Conservation (phyloP, 768 basidiomycete species). For the Ramaria sp. region DNA sequence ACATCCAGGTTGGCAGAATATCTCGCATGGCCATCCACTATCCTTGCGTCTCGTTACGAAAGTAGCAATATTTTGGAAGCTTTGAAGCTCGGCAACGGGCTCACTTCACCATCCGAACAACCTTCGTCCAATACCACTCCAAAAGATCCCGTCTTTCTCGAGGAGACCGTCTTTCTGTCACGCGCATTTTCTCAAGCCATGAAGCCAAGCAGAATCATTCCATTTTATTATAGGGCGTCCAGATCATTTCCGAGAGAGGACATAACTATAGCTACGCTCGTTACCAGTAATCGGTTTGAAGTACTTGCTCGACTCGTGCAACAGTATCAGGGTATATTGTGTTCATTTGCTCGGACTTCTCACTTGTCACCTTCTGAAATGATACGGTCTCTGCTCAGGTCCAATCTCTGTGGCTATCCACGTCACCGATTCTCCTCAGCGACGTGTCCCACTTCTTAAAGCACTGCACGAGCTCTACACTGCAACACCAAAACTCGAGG, state of each 20-base stretch:
- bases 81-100: not conserved
- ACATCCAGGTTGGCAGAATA: not conserved
- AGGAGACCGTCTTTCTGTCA: not conserved
- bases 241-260: constrained; percentile 48
- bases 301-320: constrained; percentile 64
- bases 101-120: not conserved
- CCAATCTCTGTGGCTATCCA: constrained; percentile 82
- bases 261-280: constrained; percentile 77
- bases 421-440: constrained; percentile 37
- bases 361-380: not conserved
- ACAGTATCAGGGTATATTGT: constrained; percentile 56
- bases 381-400: constrained; percentile 34
- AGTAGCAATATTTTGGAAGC: not conserved
- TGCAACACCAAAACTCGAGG: constrained; percentile 52
- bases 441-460: constrained; percentile 35
- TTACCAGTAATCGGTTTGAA: constrained; percentile 69
- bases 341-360: not conserved
- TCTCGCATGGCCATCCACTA: not conserved
- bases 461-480: constrained; percentile 58
- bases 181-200: constrained; percentile 21
- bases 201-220: constrained; percentile 66
- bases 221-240: constrained; percentile 69
- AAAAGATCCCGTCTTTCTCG: not conserved
- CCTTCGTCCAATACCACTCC: not conserved
- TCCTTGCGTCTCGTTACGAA: not conserved